Conservation (phyloP, 345 rosid genomes). For the Populus deltoides region DNA sequence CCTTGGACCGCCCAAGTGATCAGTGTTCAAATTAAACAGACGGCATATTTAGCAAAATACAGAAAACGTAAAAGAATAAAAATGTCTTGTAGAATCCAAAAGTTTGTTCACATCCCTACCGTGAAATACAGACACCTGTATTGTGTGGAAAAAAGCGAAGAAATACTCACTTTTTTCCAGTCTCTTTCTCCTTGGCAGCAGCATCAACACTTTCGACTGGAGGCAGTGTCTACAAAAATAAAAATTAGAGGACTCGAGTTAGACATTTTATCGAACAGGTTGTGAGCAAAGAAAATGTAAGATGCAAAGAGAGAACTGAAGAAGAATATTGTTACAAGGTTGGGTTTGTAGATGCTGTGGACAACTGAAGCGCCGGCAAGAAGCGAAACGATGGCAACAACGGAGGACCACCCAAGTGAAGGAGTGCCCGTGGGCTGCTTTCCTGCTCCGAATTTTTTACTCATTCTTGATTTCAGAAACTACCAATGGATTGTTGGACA, state of each 20-base stretch:
- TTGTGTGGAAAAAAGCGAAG: not conserved
- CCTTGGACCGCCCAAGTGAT: not conserved
- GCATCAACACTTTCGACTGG: conserved; percentile 36
- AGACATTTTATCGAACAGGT: conserved; percentile 49
- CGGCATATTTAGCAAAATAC: not conserved
- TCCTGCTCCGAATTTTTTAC: conserved; percentile 47
- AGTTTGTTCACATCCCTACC: not conserved
- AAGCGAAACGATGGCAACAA: conserved; percentile 58
- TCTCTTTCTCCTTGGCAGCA: conserved; percentile 13
- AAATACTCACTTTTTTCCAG: conserved; percentile 5
- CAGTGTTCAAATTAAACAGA: not conserved
- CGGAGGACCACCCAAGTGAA: conserved; percentile 55
- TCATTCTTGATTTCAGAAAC: conserved; percentile 27
- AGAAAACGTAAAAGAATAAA: not conserved
- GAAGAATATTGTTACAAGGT: conserved; percentile 38
- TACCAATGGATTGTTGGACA: not conserved
- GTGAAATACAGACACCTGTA: not conserved
- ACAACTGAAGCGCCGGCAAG: conserved; percentile 74
- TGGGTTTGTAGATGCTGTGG: conserved; percentile 63
- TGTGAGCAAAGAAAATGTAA: not conserved
- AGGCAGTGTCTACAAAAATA: conserved; percentile 44
- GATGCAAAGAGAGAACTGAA: too few relatives aligned
- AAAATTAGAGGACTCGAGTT: not conserved
- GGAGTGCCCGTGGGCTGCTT: conserved; percentile 65
- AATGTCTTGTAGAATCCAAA: not conserved